Conservation (phyloP, 768 basidiomycete species). For the Neoboletus brunneissimus region DNA sequence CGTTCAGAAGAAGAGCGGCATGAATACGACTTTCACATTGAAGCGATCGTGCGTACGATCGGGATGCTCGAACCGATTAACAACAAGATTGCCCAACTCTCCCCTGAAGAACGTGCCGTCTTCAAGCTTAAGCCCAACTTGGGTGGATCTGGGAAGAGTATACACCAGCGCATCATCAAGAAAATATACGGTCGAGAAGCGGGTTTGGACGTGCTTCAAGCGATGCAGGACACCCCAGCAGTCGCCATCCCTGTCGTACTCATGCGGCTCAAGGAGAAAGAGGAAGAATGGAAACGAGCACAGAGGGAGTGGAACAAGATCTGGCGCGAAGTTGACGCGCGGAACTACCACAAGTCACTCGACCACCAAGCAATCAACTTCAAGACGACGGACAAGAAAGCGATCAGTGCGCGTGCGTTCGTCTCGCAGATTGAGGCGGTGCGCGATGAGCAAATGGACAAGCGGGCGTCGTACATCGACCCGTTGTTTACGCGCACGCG, state of each 20-base stretch:
- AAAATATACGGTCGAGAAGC: slow-evolving; percentile 93
- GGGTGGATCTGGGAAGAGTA: slow-evolving; percentile 77
- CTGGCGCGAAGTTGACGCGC: slow-evolving; percentile 94
- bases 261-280: slow-evolving; percentile 87
- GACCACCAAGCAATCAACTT: slow-evolving; percentile 92
- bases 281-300: slow-evolving; percentile 97
- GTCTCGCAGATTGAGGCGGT: slow-evolving; percentile 83
- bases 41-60: slow-evolving; percentile 91
- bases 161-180: slow-evolving; percentile 92
- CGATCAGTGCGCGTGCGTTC: slow-evolving; percentile 69
- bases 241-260: slow-evolving; percentile 90
- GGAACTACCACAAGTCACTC: slow-evolving; percentile 90
- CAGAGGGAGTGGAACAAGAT: slow-evolving; percentile 99
- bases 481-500: slow-evolving; percentile 56
- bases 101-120: slow-evolving; percentile 67
- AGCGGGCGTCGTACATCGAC: slow-evolving; percentile 59
- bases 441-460: slow-evolving; percentile 76
- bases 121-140: slow-evolving; percentile 91
- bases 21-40: slow-evolving; percentile 98
- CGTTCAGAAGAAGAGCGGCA: slow-evolving; percentile 97
- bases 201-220: slow-evolving; percentile 75
- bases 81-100: slow-evolving; percentile 79
- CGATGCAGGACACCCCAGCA: slow-evolving; percentile 91
- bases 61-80: slow-evolving; percentile 87
- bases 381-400: slow-evolving; percentile 88